These are phyloP conservation scores for Atractiella rhizophila DNA, from an alignment of 768 basidiomycete genomes.

Conservation along the genomic window DNA sequence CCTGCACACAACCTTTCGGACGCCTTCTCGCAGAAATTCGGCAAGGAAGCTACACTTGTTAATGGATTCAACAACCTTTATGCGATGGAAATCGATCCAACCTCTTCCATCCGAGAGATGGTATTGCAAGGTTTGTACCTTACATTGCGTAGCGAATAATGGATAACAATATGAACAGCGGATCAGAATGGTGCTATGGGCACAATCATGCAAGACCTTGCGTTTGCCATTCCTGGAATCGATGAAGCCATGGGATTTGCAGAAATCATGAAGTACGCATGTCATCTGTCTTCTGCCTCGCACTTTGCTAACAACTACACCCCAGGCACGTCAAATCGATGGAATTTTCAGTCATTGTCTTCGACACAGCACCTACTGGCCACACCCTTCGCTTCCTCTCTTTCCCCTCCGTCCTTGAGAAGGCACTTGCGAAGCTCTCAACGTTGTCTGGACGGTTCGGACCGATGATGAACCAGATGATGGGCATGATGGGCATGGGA, in stretches of 20 bases:
- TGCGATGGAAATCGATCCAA: slow-evolving; percentile 99
- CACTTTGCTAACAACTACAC: neutral
- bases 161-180: neutral
- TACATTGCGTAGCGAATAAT: neutral
- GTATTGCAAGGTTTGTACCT: slow-evolving; percentile 15
- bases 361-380: slow-evolving; percentile 95
- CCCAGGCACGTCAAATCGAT: slow-evolving; percentile 96
- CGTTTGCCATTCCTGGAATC: slow-evolving; percentile 95
- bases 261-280: slow-evolving; percentile 84
- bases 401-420: slow-evolving; percentile 94
- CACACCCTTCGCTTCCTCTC: slow-evolving; percentile 95
- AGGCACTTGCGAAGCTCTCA: slow-evolving; percentile 83
- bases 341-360: slow-evolving; percentile 99
- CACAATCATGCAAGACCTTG: slow-evolving; percentile 98
- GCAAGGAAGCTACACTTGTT: slow-evolving; percentile 67
- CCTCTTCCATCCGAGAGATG: slow-evolving; percentile 95
- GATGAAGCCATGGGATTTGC: slow-evolving; percentile 99
- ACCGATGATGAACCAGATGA: slow-evolving; percentile 91
- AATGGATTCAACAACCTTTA: slow-evolving; percentile 89
- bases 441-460: slow-evolving; percentile 82
- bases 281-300: neutral
- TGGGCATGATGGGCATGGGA: slow-evolving; percentile 87
- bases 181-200: slow-evolving; percentile 50
- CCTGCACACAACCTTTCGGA: slow-evolving; percentile 99
- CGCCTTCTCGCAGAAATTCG: slow-evolving; percentile 96